Percentiles rank a stretch among this genome's conserved stretches.
Evolutionary conservation across 2,329 filamentous ascomycete species (phyloP).

Genomic region (Penicillium sp.): DNA sequence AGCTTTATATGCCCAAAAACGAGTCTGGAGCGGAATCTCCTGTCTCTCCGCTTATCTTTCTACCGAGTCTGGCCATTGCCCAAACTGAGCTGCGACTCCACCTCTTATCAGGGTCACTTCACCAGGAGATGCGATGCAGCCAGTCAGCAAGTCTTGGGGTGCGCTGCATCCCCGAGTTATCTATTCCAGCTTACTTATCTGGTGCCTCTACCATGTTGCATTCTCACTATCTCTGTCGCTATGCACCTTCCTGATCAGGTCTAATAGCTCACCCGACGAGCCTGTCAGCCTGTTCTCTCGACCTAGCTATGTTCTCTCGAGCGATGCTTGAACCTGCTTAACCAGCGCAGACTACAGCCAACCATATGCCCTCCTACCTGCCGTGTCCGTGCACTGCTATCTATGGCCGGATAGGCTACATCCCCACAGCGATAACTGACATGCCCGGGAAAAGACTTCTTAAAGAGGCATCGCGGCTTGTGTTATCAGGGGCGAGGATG

Average conservation of each 20-base stretch:
- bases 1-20: not conserved
- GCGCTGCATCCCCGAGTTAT: not conserved
- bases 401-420: constrained; percentile 1
- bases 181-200: not conserved
- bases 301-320: not conserved
- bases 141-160: not conserved
- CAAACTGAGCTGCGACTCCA: not conserved
- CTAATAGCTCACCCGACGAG: not conserved
- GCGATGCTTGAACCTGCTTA: not conserved
- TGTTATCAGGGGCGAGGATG: constrained; percentile 1
- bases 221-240: not conserved
- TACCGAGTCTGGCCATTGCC: not conserved
- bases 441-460: not conserved
- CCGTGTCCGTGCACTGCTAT: constrained; percentile 4
- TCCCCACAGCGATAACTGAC: not conserved
- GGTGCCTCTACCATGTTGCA: not conserved
- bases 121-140: not conserved
- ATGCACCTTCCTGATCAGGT: constrained; percentile 7
- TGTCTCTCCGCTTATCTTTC: not conserved
- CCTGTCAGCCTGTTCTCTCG: not conserved
- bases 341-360: not conserved
- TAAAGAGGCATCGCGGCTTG: constrained; percentile 1
- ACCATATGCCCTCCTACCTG: not conserved
- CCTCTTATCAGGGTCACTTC: not conserved
- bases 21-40: not conserved